Evolutionary conservation across 306 rosid genomes (phyloP).

Genomic region (Fagus sylvatica): DNA sequence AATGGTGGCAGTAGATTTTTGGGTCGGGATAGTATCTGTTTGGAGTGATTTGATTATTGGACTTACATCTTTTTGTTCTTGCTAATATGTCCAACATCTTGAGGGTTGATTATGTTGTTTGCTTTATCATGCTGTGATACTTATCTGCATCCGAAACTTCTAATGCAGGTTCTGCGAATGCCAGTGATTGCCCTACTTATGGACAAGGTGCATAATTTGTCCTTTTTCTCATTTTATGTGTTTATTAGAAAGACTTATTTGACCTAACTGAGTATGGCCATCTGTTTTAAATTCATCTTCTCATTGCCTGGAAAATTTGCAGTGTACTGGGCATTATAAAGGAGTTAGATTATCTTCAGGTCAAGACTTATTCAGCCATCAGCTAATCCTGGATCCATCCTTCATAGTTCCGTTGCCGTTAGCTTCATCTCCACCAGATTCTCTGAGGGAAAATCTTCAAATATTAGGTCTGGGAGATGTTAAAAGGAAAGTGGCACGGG

Average conservation of each 20-base stretch:
- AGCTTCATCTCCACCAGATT: conserved; percentile 36
- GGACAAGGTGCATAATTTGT: conserved; percentile 66
- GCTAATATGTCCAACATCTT: neutral
- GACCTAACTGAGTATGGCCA: too few species aligned
- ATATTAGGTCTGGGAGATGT: conserved; percentile 43
- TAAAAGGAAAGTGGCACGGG: conserved; percentile 78
- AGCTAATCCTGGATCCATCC: conserved; percentile 77
- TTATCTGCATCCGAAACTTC: conserved; percentile 28
- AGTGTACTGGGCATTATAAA: conserved; percentile 65
- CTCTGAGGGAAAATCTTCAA: conserved; percentile 42
- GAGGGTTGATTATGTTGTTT: conserved; percentile 6
- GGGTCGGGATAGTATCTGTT: conserved; percentile 15
- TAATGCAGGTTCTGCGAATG: conserved; percentile 83
- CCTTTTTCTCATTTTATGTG: neutral
- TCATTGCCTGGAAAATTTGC: conserved; percentile 36
- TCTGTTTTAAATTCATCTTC: conserved; percentile 2
- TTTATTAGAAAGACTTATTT: conserved; percentile 7
- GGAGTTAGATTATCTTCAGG: conserved; percentile 92
- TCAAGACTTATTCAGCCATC: conserved; percentile 70
- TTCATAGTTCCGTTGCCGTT: conserved; percentile 43
- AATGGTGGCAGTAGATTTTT: neutral
- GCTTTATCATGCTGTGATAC: conserved; percentile 21
- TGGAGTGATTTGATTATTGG: neutral
- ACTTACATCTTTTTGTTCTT: conserved; percentile 13
- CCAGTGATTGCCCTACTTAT: conserved; percentile 69